Evolutionary conservation across 768 basidiomycete genomes (phyloP), one percentile per base, ranked within the genome.

Genomic region (Xerocomellus chrysenteron): DNA sequence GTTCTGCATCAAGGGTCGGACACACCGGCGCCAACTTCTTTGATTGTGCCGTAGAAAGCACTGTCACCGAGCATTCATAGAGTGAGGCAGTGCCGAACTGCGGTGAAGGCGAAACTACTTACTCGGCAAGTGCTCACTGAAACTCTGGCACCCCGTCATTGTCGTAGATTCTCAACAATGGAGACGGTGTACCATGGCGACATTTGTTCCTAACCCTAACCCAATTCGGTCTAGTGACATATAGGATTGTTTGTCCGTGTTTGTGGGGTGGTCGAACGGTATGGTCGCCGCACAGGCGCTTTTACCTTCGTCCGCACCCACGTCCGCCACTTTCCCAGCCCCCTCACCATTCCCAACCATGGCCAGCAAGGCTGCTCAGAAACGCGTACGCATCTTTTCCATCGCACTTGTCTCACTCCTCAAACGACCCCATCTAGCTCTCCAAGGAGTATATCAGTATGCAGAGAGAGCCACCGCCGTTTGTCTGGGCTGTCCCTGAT

Each of bases 401-500:
- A 11, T 70, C 53, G 68, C 72, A 53, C 24, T 4, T 11, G 5
- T 43, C 4, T 16, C 1, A 0, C 21, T 17, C 5, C 5, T 54
- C 50, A 3, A 58, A 59, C 28, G 14, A 47, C 43, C 30, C 50
- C 44, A 42, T 60, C 47, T 70, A 92, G 90, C 83, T 92, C 58
- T 77, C 80, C 36, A 94, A 96, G 75, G 95, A 98, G 78, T 94
- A 88, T 75, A 83, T 90, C 65, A 78, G 82, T 47, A 96, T 98
- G 91, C 93, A 96, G 75, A 88, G 77, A 68, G 87, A 90, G 58
- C 93, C 96, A 14, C 96, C 96, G 1, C 96, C 96, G 57, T 98
- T 94, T 73, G 87, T 98, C 21, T 95, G 91, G 88, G 95, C 96
- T 39, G 82, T 82, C 32, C 96, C 96, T 14, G 94, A 97, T 66